A percentile compares a stretch with the other conserved stretches of the same genome.
phyloP scores from a whole-genome alignment of 2,329 filamentous ascomycete genomes.

The Fusarium graminum region DNA sequence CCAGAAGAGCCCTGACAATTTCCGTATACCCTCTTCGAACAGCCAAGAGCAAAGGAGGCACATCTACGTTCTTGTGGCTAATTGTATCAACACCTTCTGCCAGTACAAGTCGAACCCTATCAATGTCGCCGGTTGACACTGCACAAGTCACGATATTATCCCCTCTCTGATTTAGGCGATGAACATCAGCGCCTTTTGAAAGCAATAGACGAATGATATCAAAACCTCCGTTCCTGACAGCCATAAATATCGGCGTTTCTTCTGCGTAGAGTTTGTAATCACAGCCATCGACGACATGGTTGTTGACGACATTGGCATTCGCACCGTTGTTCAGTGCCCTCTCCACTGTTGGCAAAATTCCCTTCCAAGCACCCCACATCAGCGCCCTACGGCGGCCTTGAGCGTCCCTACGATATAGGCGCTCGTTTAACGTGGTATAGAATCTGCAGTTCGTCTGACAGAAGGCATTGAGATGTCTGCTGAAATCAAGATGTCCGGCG shows the following conservation, averaged over 20 bases:
- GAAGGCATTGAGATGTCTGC: not conserved
- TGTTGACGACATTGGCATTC: not conserved
- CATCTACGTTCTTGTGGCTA: not conserved
- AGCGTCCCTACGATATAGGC: constrained; percentile 8
- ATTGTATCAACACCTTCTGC: constrained; percentile 1
- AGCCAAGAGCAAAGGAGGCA: constrained; percentile 1
- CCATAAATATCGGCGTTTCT: constrained; percentile 3
- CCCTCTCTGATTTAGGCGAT: not conserved
- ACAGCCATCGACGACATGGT: not conserved
- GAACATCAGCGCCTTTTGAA: not conserved
- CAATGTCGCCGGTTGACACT: not conserved
- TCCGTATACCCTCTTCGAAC: not conserved
- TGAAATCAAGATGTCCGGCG: not conserved
- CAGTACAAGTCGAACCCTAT: constrained; percentile 4
- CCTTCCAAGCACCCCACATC: not conserved
- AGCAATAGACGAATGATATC: not conserved
- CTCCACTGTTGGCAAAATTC: not conserved
- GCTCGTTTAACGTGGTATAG: not conserved
- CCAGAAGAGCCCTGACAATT: not conserved
- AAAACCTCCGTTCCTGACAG: not conserved
- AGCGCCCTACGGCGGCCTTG: not conserved
- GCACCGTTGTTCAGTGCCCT: not conserved
- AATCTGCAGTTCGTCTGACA: constrained; percentile 3
- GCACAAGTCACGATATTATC: constrained; percentile 16
- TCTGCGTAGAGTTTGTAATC: not conserved